A percentile compares a stretch with the other conserved stretches of the same genome.
These are phyloP conservation scores for Flagelloscypha sp. DNA, from an alignment of 768 basidiomycete genomes.

Conservation along the genomic window DNA sequence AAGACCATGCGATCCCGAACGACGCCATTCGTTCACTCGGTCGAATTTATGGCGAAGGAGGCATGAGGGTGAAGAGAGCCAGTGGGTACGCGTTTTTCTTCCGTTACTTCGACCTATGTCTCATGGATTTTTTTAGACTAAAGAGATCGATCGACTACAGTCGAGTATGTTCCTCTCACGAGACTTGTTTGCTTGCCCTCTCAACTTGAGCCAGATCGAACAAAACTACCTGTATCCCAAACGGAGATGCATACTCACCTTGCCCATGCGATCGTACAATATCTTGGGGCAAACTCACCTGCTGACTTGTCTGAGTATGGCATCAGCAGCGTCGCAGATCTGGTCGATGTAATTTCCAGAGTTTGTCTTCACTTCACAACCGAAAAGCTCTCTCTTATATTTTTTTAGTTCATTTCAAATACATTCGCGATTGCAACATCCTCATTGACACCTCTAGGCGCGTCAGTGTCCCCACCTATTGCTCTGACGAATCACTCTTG, in stretches of 20 bases:
- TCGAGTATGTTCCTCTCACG: conserved; percentile 69
- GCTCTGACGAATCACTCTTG: conserved; percentile 89
- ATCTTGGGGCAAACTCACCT: conserved; percentile 52
- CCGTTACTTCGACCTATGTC: background rate
- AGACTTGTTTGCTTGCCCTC: conserved; percentile 4
- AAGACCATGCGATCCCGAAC: conserved; percentile 45
- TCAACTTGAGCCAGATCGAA: no score
- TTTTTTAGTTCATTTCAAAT: conserved; percentile 77
- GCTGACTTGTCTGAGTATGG: conserved; percentile 51
- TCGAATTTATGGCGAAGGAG: conserved; percentile 62
- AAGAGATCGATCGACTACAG: conserved; percentile 61
- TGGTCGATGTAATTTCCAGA: conserved; percentile 63
- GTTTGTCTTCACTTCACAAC: conserved; percentile 32
- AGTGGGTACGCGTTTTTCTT: conserved; percentile 41
- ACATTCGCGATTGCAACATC: conserved; percentile 81
- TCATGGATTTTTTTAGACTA: conserved; percentile 32
- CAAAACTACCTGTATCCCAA: conserved; percentile 37
- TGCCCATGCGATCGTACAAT: conserved; percentile 67
- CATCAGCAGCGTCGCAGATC: conserved; percentile 47
- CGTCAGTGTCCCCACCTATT: conserved; percentile 69
- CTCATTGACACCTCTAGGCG: conserved; percentile 73
- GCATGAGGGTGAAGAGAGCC: conserved; percentile 42
- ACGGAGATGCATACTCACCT: conserved; percentile 58
- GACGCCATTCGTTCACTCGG: conserved; percentile 78
- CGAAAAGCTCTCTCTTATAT: background rate